phyloP scores from a whole-genome alignment of 2,329 filamentous ascomycete species.

The Trichoderma asperellum region DNA sequence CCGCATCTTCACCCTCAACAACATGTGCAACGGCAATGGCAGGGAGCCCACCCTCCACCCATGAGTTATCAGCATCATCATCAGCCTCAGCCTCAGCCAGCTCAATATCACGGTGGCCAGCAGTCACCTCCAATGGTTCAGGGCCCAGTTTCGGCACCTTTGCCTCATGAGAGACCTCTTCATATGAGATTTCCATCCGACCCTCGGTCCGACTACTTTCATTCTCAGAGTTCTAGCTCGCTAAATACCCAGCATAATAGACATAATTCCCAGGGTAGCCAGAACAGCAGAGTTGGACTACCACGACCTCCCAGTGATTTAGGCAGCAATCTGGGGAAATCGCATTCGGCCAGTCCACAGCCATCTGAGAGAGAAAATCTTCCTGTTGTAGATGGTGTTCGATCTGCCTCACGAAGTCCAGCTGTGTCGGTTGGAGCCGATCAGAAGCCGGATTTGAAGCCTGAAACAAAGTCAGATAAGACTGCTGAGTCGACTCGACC shows the following conservation, averaged over 20 bases:
- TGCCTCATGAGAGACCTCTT: background rate
- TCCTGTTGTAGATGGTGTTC: background rate
- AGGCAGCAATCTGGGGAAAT: slow-evolving; percentile 6
- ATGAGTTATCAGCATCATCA: background rate
- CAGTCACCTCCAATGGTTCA: background rate
- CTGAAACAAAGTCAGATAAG: background rate
- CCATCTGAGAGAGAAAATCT: slow-evolving; percentile 11
- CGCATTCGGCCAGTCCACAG: slow-evolving; percentile 10
- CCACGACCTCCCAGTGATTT: background rate
- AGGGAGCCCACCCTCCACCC: background rate
- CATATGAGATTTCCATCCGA: slow-evolving; percentile 19
- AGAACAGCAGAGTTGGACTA: background rate
- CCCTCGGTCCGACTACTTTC: background rate
- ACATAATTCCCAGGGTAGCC: background rate
- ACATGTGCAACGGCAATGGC: slow-evolving; percentile 9
- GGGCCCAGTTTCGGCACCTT: slow-evolving; percentile 12
- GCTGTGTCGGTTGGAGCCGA: slow-evolving; percentile 17
- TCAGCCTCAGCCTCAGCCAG: slow-evolving; percentile 4
- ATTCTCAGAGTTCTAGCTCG: background rate
- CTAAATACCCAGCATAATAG: slow-evolving; percentile 15
- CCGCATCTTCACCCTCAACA: background rate
- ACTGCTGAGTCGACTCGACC: background rate
- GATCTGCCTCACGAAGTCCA: slow-evolving; percentile 6
- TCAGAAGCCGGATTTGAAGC: slow-evolving; percentile 2
- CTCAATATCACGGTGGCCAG: background rate